phyloP scores from a whole-genome alignment of 805 yeast genomes.

The Kurtzmaniella fragi region DNA sequence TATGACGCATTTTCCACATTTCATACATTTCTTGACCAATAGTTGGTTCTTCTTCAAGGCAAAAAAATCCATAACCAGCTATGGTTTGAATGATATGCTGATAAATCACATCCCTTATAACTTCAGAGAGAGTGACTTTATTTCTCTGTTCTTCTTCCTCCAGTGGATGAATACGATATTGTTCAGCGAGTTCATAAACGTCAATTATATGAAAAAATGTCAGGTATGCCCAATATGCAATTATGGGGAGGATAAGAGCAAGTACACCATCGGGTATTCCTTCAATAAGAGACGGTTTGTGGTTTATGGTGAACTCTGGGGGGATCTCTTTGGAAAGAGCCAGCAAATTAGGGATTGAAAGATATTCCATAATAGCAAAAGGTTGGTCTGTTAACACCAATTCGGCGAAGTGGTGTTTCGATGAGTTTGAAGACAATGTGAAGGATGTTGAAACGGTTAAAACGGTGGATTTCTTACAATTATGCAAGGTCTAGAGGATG shows the following conservation, averaged over 20 bases:
- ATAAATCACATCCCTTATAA: slow-evolving; percentile 71
- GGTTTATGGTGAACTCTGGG: slow-evolving; percentile 14
- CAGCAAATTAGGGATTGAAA: too few species aligned
- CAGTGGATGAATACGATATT: slow-evolving; percentile 86
- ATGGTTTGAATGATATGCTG: slow-evolving; percentile 83
- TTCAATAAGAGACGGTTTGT: slow-evolving; percentile 42
- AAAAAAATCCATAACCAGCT: slow-evolving; percentile 54
- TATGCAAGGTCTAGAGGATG: too few species aligned
- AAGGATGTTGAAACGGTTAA: too few species aligned
- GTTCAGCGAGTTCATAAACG: slow-evolving; percentile 66
- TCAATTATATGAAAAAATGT: slow-evolving; percentile 72
- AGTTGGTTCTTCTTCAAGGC: slow-evolving; percentile 51
- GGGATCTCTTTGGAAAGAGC: not conserved
- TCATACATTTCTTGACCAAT: slow-evolving; percentile 46
- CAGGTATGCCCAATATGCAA: slow-evolving; percentile 81
- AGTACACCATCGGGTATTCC: slow-evolving; percentile 69
- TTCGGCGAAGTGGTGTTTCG: too few species aligned
- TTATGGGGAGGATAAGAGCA: slow-evolving; percentile 70
- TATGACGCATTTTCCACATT: slow-evolving; percentile 44
- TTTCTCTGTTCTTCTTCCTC: slow-evolving; percentile 77
- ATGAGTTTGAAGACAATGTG: too few species aligned
- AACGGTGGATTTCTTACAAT: too few species aligned
- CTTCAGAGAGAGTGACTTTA: slow-evolving; percentile 65
- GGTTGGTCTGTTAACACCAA: too few species aligned
- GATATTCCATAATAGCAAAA: too few species aligned